Evolutionary conservation across 2,329 filamentous ascomycete genomes (phyloP).

Genomic region (Conoideocrella luteorostrata): DNA sequence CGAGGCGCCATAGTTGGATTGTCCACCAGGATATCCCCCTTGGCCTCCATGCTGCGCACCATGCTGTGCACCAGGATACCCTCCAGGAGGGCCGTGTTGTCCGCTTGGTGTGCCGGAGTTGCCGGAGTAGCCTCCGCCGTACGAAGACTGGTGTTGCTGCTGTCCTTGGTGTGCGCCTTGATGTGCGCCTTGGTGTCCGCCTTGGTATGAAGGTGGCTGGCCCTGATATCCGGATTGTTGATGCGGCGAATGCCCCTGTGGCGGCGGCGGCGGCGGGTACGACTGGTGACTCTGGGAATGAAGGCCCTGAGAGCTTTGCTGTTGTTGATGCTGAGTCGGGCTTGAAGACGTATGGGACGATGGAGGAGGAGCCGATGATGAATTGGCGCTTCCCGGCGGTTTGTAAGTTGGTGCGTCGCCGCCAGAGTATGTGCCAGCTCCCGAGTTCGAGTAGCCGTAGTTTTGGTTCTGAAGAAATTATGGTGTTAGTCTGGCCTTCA

Average conservation of each 20-base stretch:
- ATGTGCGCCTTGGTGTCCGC: conserved; percentile 5
- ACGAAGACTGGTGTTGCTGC: conserved; percentile 13
- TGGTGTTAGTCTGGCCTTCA: conserved; percentile 10
- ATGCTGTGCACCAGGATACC: conserved; percentile 12
- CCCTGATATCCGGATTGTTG: conserved; percentile 12
- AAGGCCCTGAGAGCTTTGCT: conserved; percentile 17
- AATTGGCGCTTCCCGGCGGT: conserved; percentile 23
- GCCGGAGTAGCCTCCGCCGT: conserved; percentile 16
- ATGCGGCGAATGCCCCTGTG: conserved; percentile 13
- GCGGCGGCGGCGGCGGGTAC: conserved; percentile 14
- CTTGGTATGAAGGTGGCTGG: no score
- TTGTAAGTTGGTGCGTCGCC: conserved; percentile 50
- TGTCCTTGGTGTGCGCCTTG: conserved; percentile 7
- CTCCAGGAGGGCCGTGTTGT: conserved; percentile 20
- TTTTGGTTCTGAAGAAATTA: conserved; percentile 37
- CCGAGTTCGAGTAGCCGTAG: conserved; percentile 57
- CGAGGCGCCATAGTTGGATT: conserved; percentile 16
- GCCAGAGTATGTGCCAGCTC: conserved; percentile 51
- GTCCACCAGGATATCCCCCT: conserved; percentile 15
- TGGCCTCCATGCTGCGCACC: conserved; percentile 18
- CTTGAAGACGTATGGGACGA: conserved; percentile 17
- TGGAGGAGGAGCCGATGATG: conserved; percentile 18
- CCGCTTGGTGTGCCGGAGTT: conserved; percentile 11
- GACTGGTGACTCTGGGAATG: conserved; percentile 15
- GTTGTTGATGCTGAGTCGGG: conserved; percentile 22